Percentiles rank a stretch among this genome's conserved stretches.
These are phyloP conservation scores for Leishmania gerbilli DNA, from an alignment of 208 protist species.

Conservation along the genomic window DNA sequence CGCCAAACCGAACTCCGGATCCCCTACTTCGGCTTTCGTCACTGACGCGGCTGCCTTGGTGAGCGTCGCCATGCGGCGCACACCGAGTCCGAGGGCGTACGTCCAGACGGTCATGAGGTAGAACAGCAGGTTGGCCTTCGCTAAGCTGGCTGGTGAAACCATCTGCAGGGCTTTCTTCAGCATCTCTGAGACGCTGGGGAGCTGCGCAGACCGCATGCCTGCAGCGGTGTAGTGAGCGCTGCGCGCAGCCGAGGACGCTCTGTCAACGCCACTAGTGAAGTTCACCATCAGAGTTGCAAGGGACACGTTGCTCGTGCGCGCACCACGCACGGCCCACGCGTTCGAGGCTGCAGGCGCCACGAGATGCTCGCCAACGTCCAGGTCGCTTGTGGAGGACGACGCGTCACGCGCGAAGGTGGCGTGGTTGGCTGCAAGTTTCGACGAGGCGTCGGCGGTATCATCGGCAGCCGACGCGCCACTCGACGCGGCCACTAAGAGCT, in stretches of 20 bases:
- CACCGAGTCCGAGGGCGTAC: conserved; percentile 26
- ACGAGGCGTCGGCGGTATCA: not conserved
- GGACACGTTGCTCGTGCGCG: conserved; percentile 22
- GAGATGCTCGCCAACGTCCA: conserved; percentile 62
- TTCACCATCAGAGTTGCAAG: conserved; percentile 10
- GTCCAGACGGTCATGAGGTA: conserved; percentile 23
- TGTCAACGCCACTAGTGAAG: not conserved
- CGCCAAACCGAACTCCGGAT: conserved; percentile 1
- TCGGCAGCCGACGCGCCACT: conserved; percentile 6
- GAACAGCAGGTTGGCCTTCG: conserved; percentile 24
- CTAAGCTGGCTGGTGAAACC: conserved; percentile 2
- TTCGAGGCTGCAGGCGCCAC: conserved; percentile 32
- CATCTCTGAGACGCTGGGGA: conserved; percentile 28
- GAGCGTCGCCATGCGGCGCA: conserved; percentile 19
- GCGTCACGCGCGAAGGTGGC: not conserved
- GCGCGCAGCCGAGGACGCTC: not conserved
- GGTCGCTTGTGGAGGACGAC: conserved; percentile 11
- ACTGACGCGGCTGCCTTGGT: conserved; percentile 15
- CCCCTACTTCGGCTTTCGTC: conserved; percentile 12
- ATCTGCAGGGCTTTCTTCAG: conserved; percentile 26
- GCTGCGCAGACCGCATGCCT: conserved; percentile 5
- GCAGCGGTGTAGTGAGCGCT: not conserved
- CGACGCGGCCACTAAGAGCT: conserved; percentile 35
- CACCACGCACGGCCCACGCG: conserved; percentile 51
- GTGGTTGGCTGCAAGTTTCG: not conserved